Conservation (phyloP, 257 asterid species). For the Nicotiana tomentosiformis region DNA sequence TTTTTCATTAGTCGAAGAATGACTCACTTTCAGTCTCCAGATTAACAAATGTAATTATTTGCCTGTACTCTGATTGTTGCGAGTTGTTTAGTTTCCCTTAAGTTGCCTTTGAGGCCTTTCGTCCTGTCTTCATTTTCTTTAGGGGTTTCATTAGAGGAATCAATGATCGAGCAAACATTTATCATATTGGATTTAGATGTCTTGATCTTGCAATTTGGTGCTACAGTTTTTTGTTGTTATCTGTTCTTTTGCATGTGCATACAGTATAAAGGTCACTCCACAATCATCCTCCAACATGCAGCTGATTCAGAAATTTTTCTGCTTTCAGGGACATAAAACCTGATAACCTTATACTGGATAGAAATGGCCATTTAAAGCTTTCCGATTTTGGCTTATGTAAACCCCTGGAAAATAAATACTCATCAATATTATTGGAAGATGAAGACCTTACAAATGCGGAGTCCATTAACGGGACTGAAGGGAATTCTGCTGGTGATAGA, state of each 20-base stretch:
- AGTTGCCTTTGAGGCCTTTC: neutral
- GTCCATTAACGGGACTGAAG: constrained; percentile 37
- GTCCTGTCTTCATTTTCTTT: neutral
- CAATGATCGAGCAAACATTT: neutral
- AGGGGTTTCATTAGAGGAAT: neutral
- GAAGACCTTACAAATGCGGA: constrained; percentile 55
- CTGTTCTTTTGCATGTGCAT: neutral
- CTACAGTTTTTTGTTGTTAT: neutral
- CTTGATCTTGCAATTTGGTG: neutral
- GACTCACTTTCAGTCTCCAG: neutral
- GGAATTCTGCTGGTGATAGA: constrained; percentile 24
- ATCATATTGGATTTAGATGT: neutral
- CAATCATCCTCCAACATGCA: constrained; percentile 36
- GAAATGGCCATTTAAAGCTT: constrained; percentile 86
- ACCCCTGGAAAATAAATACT: constrained; percentile 62
- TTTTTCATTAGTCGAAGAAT: neutral
- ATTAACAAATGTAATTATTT: neutral
- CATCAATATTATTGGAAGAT: constrained; percentile 72
- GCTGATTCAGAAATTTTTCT: constrained; percentile 15
- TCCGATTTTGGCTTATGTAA: constrained; percentile 79
- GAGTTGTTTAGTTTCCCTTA: neutral
- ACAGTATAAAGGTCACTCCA: constrained; percentile 1
- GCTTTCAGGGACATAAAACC: constrained; percentile 86
- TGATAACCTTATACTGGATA: constrained; percentile 87
- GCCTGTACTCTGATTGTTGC: neutral